Base-by-base conservation (phyloP, 1,139 yeast species). In the Yamadazyma jaroonii region DNA sequence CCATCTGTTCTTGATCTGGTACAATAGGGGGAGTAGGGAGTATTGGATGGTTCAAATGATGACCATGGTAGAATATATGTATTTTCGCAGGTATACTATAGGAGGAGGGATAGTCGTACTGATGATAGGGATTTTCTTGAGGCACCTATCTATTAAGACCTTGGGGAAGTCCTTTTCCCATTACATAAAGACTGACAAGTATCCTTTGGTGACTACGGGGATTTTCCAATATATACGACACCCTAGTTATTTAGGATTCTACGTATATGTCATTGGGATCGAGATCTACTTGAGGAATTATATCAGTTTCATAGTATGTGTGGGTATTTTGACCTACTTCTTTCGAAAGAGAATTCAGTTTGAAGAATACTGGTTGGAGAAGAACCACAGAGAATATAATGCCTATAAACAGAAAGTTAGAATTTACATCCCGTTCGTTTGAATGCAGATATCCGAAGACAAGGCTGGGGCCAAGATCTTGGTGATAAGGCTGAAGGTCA, bases 221-320 rank as follows among this genome's bases (percentile, higher is more conserved):
- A 46, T 67, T 4, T 69, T 62, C 43, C 35, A 45, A 6, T 50
- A 41, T 40, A 36, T 52, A 30, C 45, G 75, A 38, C 75, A 70
- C 42, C 75, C 75, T 7, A 64, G 72, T 41, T 70, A 70, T 42
- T 42, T 65, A n/a, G 75, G 75, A 20, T 69, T 68, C 41, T 62
- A 63, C 51, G 38, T 59, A n/a, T 61, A 62, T 38, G 63, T 57
- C 7, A 44, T 63, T 15, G 75, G 75, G 2, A 39, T 58, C 27
- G 70, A 68, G 44, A 17, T 64, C 1, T 49, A 53, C 25, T 43
- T 68, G 30, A 49, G 49, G 2, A 67, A 64, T 40, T 42, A 46
- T 35, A 25, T 57, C n/a, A 50, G 54, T 27, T 38, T 56, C 23
- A 37, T 54, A 3, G 36, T 48, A 3, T 47, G 54, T 29, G 17